phyloP scores from a whole-genome alignment of 2,329 filamentous ascomycete species.

The Hypoxylon sp. region DNA sequence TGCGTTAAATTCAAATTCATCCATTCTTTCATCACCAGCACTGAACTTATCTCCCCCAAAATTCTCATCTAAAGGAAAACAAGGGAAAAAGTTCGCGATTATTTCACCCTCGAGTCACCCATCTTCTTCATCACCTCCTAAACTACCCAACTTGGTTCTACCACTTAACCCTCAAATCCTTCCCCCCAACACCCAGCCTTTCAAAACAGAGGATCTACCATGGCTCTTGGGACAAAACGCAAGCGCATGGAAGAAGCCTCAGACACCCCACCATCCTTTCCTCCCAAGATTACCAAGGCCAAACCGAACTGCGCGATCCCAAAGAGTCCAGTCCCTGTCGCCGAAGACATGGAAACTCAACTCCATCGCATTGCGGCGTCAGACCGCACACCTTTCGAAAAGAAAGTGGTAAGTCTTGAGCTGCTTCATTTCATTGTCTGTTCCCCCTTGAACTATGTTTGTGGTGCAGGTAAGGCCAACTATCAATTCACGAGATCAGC shows the following conservation, averaged over 20 bases:
- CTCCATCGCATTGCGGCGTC: constrained; percentile 61
- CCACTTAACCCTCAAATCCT: no score
- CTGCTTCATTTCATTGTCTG: no score
- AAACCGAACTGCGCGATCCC: constrained; percentile 2
- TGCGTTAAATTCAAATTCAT: no score
- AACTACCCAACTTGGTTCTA: no score
- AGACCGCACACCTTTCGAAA: constrained; percentile 66
- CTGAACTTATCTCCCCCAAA: no score
- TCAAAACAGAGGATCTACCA: constrained; percentile 11
- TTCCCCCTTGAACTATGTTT: not conserved
- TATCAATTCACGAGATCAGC: no score
- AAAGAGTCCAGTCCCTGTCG: constrained; percentile 12
- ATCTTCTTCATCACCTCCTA: not conserved
- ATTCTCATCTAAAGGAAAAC: no score
- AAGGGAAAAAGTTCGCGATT: no score
- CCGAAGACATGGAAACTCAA: constrained; percentile 54
- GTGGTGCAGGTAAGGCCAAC: no score
- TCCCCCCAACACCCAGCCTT: no score
- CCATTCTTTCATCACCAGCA: no score
- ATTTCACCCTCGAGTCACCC: not conserved
- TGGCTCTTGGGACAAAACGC: constrained; percentile 47
- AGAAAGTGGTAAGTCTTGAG: constrained; percentile 60
- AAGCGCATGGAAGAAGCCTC: constrained; percentile 40
- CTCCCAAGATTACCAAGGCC: constrained; percentile 33
- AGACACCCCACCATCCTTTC: not conserved